Conservation (phyloP, 768 basidiomycete genomes). For the Kondoa malvinella region DNA sequence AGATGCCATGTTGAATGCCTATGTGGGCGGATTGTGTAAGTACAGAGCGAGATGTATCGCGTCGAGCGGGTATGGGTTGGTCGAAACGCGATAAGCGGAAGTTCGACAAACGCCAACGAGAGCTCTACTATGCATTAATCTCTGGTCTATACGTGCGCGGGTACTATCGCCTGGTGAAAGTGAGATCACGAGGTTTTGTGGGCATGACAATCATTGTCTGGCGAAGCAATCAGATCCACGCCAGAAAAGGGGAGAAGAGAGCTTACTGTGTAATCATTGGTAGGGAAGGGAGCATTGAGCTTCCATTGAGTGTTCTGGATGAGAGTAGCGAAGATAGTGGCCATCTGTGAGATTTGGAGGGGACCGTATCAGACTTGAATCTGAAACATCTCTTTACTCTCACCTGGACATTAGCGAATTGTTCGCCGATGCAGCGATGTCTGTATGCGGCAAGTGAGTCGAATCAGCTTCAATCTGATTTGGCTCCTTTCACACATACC, state of each 20-base stretch:
- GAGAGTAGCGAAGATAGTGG: slow-evolving; percentile 60
- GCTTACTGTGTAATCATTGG: slow-evolving; percentile 6
- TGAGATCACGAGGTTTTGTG: neutral
- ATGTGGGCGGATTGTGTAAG: neutral
- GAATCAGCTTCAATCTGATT: slow-evolving; percentile 11
- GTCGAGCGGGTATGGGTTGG: no score
- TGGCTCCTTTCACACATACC: slow-evolving; percentile 9
- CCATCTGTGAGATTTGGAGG: slow-evolving; percentile 43
- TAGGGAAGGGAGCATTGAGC: slow-evolving; percentile 33
- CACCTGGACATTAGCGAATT: slow-evolving; percentile 67
- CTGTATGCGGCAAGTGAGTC: neutral
- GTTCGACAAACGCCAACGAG: no score
- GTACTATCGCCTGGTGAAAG: neutral
- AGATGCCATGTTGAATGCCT: neutral
- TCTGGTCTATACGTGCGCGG: neutral
- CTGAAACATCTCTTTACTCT: neutral
- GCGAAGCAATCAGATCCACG: neutral
- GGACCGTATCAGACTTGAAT: neutral
- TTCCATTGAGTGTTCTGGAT: slow-evolving; percentile 59
- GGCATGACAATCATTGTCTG: slow-evolving; percentile 8
- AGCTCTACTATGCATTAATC: neutral
- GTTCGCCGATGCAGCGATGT: slow-evolving; percentile 83
- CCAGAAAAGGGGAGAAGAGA: neutral
- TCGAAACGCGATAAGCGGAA: no score
- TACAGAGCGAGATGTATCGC: neutral